Evolutionary conservation across 2,329 filamentous ascomycete genomes (phyloP).

Genomic region (Ophiostoma perfectum): DNA sequence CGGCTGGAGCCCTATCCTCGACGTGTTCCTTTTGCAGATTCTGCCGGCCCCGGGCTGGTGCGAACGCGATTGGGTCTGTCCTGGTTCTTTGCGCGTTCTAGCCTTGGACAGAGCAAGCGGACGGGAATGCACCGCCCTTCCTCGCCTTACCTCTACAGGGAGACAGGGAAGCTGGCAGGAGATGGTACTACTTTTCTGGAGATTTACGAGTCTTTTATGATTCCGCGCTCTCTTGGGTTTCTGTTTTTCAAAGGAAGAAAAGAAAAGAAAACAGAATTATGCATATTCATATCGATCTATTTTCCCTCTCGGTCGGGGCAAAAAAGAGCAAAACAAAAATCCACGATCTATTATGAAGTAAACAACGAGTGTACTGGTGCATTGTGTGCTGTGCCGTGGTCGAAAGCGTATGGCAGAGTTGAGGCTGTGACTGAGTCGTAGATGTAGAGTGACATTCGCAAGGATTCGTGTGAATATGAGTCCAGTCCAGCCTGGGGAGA

Average conservation of each 20-base stretch:
- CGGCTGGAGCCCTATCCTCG: conserved; percentile 2
- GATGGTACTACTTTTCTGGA: conserved; percentile 11
- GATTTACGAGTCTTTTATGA: neutral
- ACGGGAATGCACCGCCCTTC: neutral
- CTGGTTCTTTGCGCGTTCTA: neutral
- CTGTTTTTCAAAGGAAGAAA: conserved; percentile 7
- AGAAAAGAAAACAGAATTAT: conserved; percentile 10
- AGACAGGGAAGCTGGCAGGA: neutral
- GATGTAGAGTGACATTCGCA: too few relatives aligned
- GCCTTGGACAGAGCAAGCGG: neutral
- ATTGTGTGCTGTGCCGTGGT: too few relatives aligned
- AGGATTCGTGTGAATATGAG: neutral
- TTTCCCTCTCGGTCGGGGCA: neutral
- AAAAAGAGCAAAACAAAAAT: neutral
- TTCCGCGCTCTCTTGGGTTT: conserved; percentile 9
- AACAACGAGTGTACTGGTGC: too few relatives aligned
- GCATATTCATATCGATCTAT: conserved; percentile 7
- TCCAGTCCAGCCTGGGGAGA: neutral
- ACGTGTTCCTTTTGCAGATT: neutral
- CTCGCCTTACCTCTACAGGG: neutral
- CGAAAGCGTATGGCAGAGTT: neutral
- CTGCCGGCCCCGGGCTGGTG: neutral
- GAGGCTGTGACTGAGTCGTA: too few relatives aligned
- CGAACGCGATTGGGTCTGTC: neutral
- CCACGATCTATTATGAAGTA: neutral